phyloP scores from a whole-genome alignment of 1,284 basidiomycete genomes.

The Ustilago xerochloae region DNA sequence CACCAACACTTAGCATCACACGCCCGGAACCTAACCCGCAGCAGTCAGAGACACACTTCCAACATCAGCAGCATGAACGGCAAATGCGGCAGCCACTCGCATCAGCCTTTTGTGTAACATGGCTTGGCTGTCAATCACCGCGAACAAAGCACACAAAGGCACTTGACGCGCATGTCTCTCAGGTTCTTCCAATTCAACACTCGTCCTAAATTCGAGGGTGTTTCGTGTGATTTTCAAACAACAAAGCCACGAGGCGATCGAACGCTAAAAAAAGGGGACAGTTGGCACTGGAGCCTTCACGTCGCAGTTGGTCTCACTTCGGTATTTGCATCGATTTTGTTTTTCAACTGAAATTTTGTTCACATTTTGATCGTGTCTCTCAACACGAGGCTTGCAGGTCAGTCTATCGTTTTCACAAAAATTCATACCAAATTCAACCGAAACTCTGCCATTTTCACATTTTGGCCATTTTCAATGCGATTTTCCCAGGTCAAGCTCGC shows the following conservation, averaged over 20 bases:
- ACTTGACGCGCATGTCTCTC: background rate
- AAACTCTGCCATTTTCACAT: background rate
- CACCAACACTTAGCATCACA: background rate
- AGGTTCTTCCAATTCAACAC: conserved; percentile 18
- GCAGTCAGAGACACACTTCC: too few species aligned
- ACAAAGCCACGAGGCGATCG: background rate
- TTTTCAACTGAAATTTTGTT: background rate
- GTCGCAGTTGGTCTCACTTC: conserved; percentile 5
- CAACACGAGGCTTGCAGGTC: background rate
- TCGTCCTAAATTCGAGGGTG: background rate
- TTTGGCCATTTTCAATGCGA: background rate
- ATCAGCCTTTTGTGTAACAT: conserved; percentile 4
- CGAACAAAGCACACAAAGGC: background rate
- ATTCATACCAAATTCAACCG: background rate
- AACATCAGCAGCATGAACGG: too few species aligned
- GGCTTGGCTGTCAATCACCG: conserved; percentile 5
- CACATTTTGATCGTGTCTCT: background rate
- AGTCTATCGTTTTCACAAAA: background rate
- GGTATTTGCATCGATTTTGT: background rate
- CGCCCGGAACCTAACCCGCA: conserved; percentile 6
- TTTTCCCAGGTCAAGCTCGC: too few species aligned
- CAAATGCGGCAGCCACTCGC: conserved; percentile 2
- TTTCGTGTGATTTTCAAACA: background rate
- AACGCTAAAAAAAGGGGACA: conserved; percentile 16
- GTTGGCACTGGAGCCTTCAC: background rate